A percentile compares a stretch with the other conserved stretches of the same genome.
phyloP scores from a whole-genome alignment of 2,329 filamentous ascomycete genomes.

The Laburnicola sp. region DNA sequence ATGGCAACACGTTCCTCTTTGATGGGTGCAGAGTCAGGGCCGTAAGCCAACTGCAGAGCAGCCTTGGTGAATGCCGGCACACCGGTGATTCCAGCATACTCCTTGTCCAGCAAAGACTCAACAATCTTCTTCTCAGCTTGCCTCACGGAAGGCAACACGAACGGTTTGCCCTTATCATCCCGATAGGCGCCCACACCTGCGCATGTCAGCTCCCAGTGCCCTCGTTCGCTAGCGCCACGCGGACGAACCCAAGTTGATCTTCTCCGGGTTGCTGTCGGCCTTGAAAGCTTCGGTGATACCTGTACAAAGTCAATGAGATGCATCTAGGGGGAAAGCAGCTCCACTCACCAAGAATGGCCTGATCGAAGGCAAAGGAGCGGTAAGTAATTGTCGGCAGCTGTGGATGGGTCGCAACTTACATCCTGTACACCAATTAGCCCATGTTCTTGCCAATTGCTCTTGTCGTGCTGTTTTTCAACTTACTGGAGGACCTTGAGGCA shows the following conservation, averaged over 20 bases:
- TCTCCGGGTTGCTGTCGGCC: constrained; percentile 87
- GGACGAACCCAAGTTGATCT: constrained; percentile 88
- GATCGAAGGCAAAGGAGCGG: constrained; percentile 24
- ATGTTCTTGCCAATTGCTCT: constrained; percentile 14
- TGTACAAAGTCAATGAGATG: constrained; percentile 33
- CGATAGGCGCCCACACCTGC: constrained; percentile 94
- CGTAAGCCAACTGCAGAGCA: constrained; percentile 89
- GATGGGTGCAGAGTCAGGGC: constrained; percentile 74
- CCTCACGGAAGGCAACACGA: constrained; percentile 91
- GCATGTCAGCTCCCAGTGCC: constrained; percentile 24
- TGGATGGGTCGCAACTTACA: constrained; percentile 27
- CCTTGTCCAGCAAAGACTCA: constrained; percentile 81
- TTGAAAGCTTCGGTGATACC: constrained; percentile 99
- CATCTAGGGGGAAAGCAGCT: neutral
- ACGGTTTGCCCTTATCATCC: constrained; percentile 96
- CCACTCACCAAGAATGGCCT: constrained; percentile 76
- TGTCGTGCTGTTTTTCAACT: constrained; percentile 46
- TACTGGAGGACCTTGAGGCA: constrained; percentile 93
- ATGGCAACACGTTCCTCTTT: constrained; percentile 77
- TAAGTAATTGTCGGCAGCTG: constrained; percentile 21
- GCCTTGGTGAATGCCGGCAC: constrained; percentile 91
- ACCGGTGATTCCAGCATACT: constrained; percentile 94
- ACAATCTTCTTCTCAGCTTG: constrained; percentile 87
- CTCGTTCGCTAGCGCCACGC: neutral
- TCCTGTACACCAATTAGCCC: constrained; percentile 39